These are phyloP conservation scores for Cladosporium sp. DNA, from an alignment of 2,329 filamentous ascomycete species.

Conservation along the genomic window DNA sequence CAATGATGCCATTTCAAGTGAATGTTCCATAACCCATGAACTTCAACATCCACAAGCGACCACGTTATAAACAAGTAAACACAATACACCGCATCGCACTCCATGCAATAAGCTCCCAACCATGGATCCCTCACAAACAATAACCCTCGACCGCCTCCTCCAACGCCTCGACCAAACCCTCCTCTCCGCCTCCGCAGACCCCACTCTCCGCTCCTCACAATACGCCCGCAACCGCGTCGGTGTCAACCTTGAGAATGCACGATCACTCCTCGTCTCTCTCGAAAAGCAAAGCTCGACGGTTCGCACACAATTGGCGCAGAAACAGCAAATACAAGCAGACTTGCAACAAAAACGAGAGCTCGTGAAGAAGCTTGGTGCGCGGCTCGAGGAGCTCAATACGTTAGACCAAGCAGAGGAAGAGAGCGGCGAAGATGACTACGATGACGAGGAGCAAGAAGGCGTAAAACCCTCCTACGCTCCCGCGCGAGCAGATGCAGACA, in stretches of 20 bases:
- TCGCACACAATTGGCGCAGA: conserved; percentile 53
- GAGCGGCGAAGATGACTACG: conserved; percentile 40
- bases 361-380: conserved; percentile 62
- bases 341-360: conserved; percentile 62
- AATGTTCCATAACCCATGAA: not conserved
- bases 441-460: conserved; percentile 37
- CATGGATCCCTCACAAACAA: conserved; percentile 32
- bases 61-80: not conserved
- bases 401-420: conserved; percentile 34
- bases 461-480: conserved; percentile 42
- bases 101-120: not conserved
- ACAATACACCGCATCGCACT: not conserved
- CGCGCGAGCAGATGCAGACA: conserved; percentile 28
- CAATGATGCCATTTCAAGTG: conserved; percentile 1
- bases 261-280: conserved; percentile 62
- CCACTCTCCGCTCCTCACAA: conserved; percentile 43
- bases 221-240: conserved; percentile 61
- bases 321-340: conserved; percentile 59
- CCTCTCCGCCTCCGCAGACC: conserved; percentile 56
- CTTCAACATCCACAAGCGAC: not conserved
- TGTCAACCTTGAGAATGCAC: conserved; percentile 67
- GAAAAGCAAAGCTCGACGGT: conserved; percentile 59
- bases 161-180: conserved; percentile 62
- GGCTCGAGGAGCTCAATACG: conserved; percentile 65
- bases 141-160: conserved; percentile 58